phyloP scores from a whole-genome alignment of 2,329 filamentous ascomycete genomes.

The Phialocephala sp. region DNA sequence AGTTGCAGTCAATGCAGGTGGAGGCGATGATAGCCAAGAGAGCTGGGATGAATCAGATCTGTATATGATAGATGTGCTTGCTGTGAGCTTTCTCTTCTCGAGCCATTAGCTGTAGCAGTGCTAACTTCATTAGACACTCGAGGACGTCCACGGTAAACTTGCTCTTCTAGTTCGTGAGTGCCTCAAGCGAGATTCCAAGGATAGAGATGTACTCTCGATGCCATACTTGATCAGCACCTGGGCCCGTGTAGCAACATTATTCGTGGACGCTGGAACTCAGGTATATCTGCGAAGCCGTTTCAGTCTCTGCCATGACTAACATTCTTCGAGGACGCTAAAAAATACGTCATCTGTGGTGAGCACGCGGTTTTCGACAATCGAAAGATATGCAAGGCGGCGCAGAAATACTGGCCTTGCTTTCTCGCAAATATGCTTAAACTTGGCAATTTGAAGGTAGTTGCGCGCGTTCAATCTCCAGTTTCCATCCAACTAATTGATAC shows the following conservation, averaged over 20 bases:
- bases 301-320: slow-evolving; percentile 51
- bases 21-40: slow-evolving; percentile 37
- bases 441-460: slow-evolving; percentile 37
- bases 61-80: slow-evolving; percentile 36
- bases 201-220: slow-evolving; percentile 12
- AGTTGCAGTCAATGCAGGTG: not conserved
- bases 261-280: slow-evolving; percentile 32
- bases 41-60: slow-evolving; percentile 30
- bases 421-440: slow-evolving; percentile 55
- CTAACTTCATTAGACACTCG: slow-evolving; percentile 30
- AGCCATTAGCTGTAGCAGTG: not conserved
- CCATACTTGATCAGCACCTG: slow-evolving; percentile 27
- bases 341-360: slow-evolving; percentile 31
- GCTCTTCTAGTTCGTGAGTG: not conserved
- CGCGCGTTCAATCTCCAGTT: not conserved
- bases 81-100: slow-evolving; percentile 25
- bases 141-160: not conserved
- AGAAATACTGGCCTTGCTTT: slow-evolving; percentile 57
- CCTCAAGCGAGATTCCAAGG: not conserved
- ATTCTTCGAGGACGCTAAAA: slow-evolving; percentile 42
- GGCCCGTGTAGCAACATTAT: slow-evolving; percentile 29
- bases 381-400: slow-evolving; percentile 53
- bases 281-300: slow-evolving; percentile 18
- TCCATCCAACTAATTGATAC: slow-evolving; percentile 33
- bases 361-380: slow-evolving; percentile 43